Conservation (phyloP, 768 basidiomycete genomes). For the Tricholoma sp. region DNA sequence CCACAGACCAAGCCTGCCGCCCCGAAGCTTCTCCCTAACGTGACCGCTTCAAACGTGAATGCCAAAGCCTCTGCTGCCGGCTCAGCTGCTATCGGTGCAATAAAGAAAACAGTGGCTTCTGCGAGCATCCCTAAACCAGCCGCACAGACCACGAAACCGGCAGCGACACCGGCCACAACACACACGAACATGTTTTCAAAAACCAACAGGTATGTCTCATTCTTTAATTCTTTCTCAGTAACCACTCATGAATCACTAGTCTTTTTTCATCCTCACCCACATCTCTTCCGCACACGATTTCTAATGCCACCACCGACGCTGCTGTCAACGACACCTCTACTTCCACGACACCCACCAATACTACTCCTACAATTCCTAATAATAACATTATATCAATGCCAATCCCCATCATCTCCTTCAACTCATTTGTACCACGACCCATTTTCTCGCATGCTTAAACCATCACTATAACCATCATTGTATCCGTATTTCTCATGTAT, state of each 20-base stretch:
- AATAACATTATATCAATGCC: conserved; percentile 33
- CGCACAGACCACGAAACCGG: conserved; percentile 13
- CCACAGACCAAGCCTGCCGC: conserved; percentile 10
- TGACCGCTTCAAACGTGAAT: conserved; percentile 36
- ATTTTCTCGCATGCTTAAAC: conserved; percentile 64
- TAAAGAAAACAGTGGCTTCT: conserved; percentile 31
- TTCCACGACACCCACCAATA: conserved; percentile 11
- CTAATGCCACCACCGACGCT: conserved; percentile 8
- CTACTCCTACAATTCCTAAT: conserved; percentile 13
- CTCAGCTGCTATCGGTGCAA: conserved; percentile 14
- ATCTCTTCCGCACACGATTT: conserved; percentile 10
- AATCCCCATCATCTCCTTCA: conserved; percentile 32
- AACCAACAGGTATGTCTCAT: conserved; percentile 61
- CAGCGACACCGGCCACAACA: conserved; percentile 13
- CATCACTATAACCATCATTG: conserved; percentile 17
- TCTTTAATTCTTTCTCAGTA: conserved; percentile 28
- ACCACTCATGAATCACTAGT: conserved; percentile 67
- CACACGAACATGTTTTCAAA: conserved; percentile 36
- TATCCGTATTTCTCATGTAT: conserved; percentile 15
- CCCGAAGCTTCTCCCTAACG: conserved; percentile 21
- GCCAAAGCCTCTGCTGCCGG: conserved; percentile 32
- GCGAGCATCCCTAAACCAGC: conserved; percentile 17
- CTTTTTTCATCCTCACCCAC: conserved; percentile 25
- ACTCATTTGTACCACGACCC: conserved; percentile 61
- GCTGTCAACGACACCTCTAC: conserved; percentile 5